phyloP scores from a whole-genome alignment of 139 green algal genomes.

The Coelastrella sp. region DNA sequence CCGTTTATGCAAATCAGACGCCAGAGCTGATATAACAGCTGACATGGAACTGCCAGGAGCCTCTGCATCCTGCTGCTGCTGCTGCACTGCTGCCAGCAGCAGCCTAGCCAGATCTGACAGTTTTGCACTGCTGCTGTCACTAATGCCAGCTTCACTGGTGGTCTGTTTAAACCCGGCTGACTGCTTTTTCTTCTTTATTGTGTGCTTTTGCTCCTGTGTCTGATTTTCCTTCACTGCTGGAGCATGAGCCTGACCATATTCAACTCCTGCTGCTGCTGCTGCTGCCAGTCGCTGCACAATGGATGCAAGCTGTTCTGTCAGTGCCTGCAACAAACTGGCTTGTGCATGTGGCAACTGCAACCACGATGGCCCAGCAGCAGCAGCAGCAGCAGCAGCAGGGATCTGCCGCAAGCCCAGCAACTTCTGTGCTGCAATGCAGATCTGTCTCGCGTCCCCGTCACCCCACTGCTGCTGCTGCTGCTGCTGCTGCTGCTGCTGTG shows the following conservation, averaged over 20 bases:
- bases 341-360: not conserved
- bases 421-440: not conserved
- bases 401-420: not conserved
- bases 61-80: conserved; percentile 11
- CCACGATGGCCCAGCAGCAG: not conserved
- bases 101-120: not conserved
- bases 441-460: too few species aligned
- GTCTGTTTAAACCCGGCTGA: not conserved
- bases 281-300: not conserved
- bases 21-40: conserved; percentile 4
- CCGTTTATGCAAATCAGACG: not conserved
- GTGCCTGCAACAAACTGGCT: not conserved
- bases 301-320: not conserved
- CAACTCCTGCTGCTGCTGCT: conserved; percentile 2
- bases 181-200: not conserved
- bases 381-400: not conserved
- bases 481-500: conserved; percentile 7
- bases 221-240: not conserved
- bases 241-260: not conserved
- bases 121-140: not conserved
- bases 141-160: not conserved
- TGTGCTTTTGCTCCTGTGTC: not conserved
- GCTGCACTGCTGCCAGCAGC: conserved; percentile 2
- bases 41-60: not conserved
- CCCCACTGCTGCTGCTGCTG: not conserved